phyloP scores from a whole-genome alignment of 2,329 filamentous ascomycete species.

The Podosphaera xanthii region DNA sequence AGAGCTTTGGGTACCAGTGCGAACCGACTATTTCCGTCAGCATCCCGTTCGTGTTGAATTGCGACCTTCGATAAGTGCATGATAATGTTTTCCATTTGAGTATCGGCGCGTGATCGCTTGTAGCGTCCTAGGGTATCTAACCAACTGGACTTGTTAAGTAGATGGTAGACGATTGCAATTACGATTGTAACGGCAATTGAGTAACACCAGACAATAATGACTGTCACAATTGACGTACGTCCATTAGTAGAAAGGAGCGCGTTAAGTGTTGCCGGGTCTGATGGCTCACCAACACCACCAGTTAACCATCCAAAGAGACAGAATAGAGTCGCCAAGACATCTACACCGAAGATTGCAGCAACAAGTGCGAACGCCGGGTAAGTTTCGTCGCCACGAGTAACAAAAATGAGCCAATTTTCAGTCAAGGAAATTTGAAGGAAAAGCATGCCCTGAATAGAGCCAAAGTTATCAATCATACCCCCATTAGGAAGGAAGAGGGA shows the following conservation, averaged over 20 bases:
- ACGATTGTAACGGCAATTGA: constrained; percentile 43
- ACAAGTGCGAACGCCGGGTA: constrained; percentile 56
- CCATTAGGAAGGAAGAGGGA: constrained; percentile 45
- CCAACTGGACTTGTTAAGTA: constrained; percentile 33
- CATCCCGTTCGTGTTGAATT: constrained; percentile 32
- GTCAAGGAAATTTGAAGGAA: constrained; percentile 53
- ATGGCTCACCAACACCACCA: constrained; percentile 21
- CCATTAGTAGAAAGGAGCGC: constrained; percentile 18
- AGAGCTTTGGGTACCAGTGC: constrained; percentile 11
- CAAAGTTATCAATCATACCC: constrained; percentile 54
- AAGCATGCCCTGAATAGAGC: constrained; percentile 50
- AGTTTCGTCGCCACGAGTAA: constrained; percentile 49
- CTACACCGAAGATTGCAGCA: constrained; percentile 46
- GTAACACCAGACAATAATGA: constrained; percentile 41
- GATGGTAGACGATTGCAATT: constrained; percentile 40
- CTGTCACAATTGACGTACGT: constrained; percentile 30
- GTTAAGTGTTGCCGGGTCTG: constrained; percentile 18
- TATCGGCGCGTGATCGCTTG: constrained; percentile 36
- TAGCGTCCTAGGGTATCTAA: constrained; percentile 40
- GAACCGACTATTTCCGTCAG: constrained; percentile 17
- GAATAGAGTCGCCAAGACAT: constrained; percentile 50
- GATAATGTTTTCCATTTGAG: constrained; percentile 42
- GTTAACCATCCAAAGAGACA: constrained; percentile 53
- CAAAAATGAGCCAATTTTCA: constrained; percentile 62
- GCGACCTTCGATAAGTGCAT: constrained; percentile 40